Conservation (phyloP, 257 asterid genomes). For the Solanum infundibuliforme region DNA sequence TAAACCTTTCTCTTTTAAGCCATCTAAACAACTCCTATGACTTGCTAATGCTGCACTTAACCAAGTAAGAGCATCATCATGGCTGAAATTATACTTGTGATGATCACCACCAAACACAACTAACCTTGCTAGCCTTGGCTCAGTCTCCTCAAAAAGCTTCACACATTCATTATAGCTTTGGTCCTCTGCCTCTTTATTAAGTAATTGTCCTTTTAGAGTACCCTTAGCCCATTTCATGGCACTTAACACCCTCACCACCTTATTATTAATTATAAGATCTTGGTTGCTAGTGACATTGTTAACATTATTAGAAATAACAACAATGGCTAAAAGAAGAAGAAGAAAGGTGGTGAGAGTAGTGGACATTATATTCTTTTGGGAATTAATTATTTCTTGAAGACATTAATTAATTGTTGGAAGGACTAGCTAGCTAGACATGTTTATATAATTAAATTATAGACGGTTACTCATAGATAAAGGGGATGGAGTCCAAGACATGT, state of each 20-base stretch:
- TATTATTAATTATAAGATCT: neutral
- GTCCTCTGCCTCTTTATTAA: neutral
- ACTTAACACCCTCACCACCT: slow-evolving; percentile 21
- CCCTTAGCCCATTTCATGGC: slow-evolving; percentile 29
- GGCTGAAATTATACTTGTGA: slow-evolving; percentile 1
- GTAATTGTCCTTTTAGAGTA: neutral
- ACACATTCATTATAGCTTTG: slow-evolving; percentile 12
- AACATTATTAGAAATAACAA: neutral
- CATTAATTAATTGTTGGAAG: neutral
- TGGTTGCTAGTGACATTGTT: neutral
- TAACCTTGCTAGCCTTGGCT: slow-evolving; percentile 28
- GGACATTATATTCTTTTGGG: slow-evolving; percentile 7
- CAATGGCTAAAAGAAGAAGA: slow-evolving; percentile 3
- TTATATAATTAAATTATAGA: neutral
- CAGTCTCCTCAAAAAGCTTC: slow-evolving; percentile 35
- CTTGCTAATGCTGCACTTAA: slow-evolving; percentile 58
- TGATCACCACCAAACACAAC: slow-evolving; percentile 8
- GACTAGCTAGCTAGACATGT: neutral
- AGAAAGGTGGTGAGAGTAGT: slow-evolving; percentile 10
- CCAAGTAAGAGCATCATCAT: slow-evolving; percentile 52
- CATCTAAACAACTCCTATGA: slow-evolving; percentile 55
- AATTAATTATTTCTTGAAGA: neutral
- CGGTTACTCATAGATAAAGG: slow-evolving; percentile 1
- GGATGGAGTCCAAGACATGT: neutral
- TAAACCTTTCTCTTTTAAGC: slow-evolving; percentile 26